phyloP scores from a whole-genome alignment of 345 rosid species.

The Aquilaria malaccensis region DNA sequence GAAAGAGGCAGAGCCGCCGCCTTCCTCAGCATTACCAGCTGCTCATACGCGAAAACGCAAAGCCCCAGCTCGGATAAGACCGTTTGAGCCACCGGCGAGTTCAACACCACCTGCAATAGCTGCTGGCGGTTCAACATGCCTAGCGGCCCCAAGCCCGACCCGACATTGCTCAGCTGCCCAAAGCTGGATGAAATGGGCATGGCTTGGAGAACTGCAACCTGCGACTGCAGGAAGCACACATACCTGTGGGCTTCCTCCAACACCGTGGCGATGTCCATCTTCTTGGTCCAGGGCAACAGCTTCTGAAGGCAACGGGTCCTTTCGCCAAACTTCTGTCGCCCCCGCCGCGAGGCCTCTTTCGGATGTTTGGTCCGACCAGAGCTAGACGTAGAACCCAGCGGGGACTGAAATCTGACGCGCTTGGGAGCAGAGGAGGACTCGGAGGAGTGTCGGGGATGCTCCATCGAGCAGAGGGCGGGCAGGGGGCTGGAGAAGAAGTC shows the following conservation, averaged over 20 bases:
- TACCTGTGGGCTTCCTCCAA: constrained; percentile 58
- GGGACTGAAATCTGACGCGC: constrained; percentile 1
- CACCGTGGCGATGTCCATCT: constrained; percentile 39
- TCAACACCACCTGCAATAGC: constrained; percentile 33
- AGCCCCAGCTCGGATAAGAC: constrained; percentile 31
- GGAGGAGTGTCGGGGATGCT: neutral
- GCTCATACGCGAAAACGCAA: constrained; percentile 47
- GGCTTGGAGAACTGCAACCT: constrained; percentile 34
- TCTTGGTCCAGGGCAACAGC: constrained; percentile 54
- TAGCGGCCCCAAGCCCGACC: constrained; percentile 9
- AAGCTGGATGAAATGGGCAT: constrained; percentile 39
- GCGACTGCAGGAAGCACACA: constrained; percentile 51
- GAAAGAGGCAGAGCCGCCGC: neutral
- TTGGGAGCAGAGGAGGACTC: constrained; percentile 3
- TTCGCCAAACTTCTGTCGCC: constrained; percentile 32
- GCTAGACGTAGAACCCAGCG: constrained; percentile 1
- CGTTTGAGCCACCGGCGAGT: constrained; percentile 40
- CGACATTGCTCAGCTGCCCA: neutral
- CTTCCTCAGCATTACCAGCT: constrained; percentile 29
- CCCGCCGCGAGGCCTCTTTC: constrained; percentile 4
- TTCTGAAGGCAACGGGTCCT: constrained; percentile 44
- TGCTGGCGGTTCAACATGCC: constrained; percentile 37
- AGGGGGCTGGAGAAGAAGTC: neutral
- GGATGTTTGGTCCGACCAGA: neutral
- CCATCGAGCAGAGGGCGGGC: constrained; percentile 2